A percentile compares a stretch with the other conserved stretches of the same genome.
Conservation (phyloP, 495 filamentous ascomycete species). For the Aspergillus bridgeri region DNA sequence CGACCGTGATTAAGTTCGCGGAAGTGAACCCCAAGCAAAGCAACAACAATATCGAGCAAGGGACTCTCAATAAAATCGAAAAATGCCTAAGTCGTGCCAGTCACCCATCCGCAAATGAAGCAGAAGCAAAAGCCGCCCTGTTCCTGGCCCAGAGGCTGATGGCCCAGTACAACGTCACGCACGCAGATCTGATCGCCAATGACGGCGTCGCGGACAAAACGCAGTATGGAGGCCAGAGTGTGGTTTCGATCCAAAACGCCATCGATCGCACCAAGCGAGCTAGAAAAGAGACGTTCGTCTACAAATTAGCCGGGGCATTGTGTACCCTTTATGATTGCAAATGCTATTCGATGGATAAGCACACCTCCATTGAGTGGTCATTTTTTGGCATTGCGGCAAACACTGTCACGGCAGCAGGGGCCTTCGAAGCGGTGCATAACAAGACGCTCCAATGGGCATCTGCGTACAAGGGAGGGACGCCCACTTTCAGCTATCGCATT, state of each 20-base stretch:
- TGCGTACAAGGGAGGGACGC: conserved; percentile 20
- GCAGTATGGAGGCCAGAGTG: conserved; percentile 20
- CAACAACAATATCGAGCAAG: conserved; percentile 8
- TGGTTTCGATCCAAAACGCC: conserved; percentile 11
- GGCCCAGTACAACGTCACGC: conserved; percentile 1
- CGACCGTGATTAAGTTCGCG: conserved; percentile 8
- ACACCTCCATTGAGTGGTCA: conserved; percentile 4
- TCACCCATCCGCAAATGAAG: conserved; percentile 21
- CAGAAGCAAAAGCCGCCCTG: conserved; percentile 27
- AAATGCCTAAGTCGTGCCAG: conserved; percentile 29
- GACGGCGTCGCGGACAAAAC: conserved; percentile 22
- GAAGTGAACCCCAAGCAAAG: not conserved
- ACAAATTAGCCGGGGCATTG: not conserved
- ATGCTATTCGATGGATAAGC: not conserved
- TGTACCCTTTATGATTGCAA: conserved; percentile 7
- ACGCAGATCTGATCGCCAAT: conserved; percentile 3
- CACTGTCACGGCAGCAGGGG: conserved; percentile 29
- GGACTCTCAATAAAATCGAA: conserved; percentile 26
- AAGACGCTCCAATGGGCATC: conserved; percentile 26
- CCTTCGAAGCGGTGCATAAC: conserved; percentile 29
- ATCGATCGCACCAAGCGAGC: not conserved
- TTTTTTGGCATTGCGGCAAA: conserved; percentile 34
- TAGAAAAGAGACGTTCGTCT: conserved; percentile 1
- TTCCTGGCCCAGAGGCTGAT: conserved; percentile 26
- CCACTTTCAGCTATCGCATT: conserved; percentile 27